Conservation (phyloP, 305 asterid genomes). For the Nicotiana rustica region DNA sequence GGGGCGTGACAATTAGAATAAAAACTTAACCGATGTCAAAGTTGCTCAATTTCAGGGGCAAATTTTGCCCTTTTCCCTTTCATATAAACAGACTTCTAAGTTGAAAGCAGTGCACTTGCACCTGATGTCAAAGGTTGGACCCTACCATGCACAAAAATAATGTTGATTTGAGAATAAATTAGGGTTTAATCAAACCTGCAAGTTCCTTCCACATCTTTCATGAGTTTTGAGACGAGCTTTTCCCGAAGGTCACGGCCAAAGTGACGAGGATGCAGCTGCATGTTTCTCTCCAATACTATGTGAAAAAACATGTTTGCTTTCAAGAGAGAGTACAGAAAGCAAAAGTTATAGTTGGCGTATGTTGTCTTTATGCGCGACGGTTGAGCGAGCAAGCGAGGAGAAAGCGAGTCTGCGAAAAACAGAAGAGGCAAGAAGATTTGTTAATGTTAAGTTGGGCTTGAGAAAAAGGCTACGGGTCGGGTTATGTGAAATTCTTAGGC, state of each 20-base stretch:
- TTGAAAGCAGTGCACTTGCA: background rate
- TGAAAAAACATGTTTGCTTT: constrained; percentile 70
- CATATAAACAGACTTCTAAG: background rate
- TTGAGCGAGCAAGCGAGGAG: background rate
- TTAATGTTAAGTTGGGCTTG: background rate
- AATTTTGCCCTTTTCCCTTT: too few relatives aligned
- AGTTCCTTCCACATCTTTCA: constrained; percentile 97
- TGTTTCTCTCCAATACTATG: constrained; percentile 88
- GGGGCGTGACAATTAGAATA: too few relatives aligned
- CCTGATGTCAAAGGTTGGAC: background rate
- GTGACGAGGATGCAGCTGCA: constrained; percentile 97
- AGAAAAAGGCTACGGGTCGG: background rate
- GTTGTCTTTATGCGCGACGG: background rate
- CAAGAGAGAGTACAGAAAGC: background rate
- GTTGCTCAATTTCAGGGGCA: too few relatives aligned
- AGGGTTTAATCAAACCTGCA: constrained; percentile 62
- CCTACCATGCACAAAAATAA: background rate
- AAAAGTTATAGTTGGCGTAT: background rate
- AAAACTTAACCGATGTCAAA: too few relatives aligned
- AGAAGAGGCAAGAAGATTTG: background rate
- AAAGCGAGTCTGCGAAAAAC: background rate
- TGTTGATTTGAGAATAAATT: background rate
- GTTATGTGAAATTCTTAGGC: background rate
- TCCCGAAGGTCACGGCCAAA: constrained; percentile 96
- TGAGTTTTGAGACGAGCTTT: constrained; percentile 84